Evolutionary conservation across 2,329 filamentous ascomycete genomes (phyloP).

Genomic region (Didymella segeticola): DNA sequence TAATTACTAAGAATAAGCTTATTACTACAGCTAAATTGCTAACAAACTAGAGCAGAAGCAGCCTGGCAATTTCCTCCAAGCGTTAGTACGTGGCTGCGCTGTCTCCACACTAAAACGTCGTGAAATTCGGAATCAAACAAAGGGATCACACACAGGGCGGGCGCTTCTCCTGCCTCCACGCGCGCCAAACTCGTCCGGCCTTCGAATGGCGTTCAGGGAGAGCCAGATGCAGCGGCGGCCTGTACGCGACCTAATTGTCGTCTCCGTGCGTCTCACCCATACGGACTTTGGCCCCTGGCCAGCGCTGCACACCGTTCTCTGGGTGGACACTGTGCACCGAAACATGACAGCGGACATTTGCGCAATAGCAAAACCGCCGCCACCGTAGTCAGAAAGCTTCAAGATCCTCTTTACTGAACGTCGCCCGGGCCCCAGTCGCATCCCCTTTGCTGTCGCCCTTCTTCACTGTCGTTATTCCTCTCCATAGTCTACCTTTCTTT

Average conservation of each 20-base stretch:
- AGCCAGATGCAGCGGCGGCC: background rate
- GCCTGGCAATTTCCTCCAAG: no score
- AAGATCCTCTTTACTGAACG: slow-evolving; percentile 11
- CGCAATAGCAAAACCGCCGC: slow-evolving; percentile 15
- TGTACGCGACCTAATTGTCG: background rate
- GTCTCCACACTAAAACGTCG: no score
- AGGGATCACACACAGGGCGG: slow-evolving; percentile 11
- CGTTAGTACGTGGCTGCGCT: no score
- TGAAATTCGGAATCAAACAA: no score
- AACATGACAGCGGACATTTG: slow-evolving; percentile 22
- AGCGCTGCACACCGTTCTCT: slow-evolving; percentile 12
- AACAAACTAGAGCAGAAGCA: no score
- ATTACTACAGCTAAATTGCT: no score
- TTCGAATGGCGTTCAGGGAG: background rate
- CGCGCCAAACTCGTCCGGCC: slow-evolving; percentile 13
- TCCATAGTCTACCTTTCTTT: background rate
- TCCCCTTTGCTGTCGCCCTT: background rate
- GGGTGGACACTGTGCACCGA: slow-evolving; percentile 12
- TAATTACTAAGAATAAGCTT: no score
- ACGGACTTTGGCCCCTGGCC: slow-evolving; percentile 1
- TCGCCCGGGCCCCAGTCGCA: background rate
- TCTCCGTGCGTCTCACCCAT: slow-evolving; percentile 10
- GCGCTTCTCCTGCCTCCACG: slow-evolving; percentile 10
- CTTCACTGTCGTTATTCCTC: background rate
- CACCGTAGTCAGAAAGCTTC: slow-evolving; percentile 12